Conservation (phyloP, 2,329 filamentous ascomycete species). For the Fusarium sp. region DNA sequence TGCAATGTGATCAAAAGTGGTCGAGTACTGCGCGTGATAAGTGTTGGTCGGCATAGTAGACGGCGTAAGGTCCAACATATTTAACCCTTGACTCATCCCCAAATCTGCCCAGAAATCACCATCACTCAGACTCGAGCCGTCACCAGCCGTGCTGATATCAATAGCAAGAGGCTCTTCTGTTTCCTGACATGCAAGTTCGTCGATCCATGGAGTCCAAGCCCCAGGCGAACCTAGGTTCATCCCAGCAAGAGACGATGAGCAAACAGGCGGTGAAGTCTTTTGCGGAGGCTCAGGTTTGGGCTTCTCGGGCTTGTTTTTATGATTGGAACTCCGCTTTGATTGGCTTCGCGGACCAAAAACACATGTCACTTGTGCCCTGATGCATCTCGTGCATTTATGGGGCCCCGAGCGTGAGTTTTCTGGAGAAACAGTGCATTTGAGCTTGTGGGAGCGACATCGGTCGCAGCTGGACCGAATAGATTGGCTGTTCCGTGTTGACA, state of each 20-base stretch:
- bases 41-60: background rate
- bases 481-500: background rate
- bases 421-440: background rate
- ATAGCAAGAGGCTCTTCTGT: rapidly evolving
- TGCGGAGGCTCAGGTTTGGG: background rate
- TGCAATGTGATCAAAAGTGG: background rate
- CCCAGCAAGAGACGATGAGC: background rate
- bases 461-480: background rate
- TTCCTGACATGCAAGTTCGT: background rate
- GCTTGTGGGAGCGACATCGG: background rate
- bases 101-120: background rate
- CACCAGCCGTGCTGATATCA: rapidly evolving
- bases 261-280: background rate
- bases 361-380: slow-evolving; percentile 3
- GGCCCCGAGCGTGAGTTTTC: background rate
- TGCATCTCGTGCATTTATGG: slow-evolving; percentile 1
- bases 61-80: background rate
- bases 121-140: background rate
- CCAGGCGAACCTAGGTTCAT: background rate
- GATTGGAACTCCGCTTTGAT: background rate
- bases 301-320: background rate
- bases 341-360: background rate
- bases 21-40: rapidly evolving
- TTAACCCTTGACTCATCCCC: background rate
- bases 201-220: background rate